A percentile compares a stretch with the other conserved stretches of the same genome.
phyloP scores from a whole-genome alignment of 1,139 yeast species.

The Yamadazyma dendronema region DNA sequence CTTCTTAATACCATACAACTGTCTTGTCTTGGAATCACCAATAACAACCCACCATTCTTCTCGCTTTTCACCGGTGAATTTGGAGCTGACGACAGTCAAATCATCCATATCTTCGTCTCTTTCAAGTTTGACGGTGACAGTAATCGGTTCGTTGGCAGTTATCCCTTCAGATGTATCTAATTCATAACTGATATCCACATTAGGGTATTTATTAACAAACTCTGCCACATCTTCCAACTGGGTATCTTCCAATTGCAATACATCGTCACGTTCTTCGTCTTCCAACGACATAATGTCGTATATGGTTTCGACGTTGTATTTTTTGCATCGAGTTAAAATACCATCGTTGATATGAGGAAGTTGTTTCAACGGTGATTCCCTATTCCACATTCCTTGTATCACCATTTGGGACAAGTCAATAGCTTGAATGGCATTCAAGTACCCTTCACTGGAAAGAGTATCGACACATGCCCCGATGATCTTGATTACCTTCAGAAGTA shows the following conservation, averaged over 20 bases:
- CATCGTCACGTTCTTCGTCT: constrained; percentile 66
- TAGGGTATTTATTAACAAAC: constrained; percentile 88
- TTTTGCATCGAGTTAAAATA: constrained; percentile 57
- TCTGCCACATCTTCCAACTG: constrained; percentile 66
- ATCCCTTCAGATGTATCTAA: constrained; percentile 39
- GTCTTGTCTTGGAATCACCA: constrained; percentile 62
- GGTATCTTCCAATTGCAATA: constrained; percentile 55
- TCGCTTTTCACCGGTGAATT: constrained; percentile 56
- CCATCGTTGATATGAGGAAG: constrained; percentile 63
- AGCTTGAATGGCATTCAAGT: constrained; percentile 71
- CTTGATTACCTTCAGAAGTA: constrained; percentile 49
- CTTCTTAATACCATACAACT: constrained; percentile 73
- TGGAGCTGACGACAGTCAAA: constrained; percentile 53
- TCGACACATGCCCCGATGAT: constrained; percentile 72
- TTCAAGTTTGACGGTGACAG: constrained; percentile 52
- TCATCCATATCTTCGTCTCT: constrained; percentile 81
- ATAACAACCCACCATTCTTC: constrained; percentile 90
- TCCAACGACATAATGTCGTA: constrained; percentile 86
- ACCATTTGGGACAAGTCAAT: constrained; percentile 92
- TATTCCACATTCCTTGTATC: constrained; percentile 83
- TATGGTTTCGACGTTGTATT: constrained; percentile 62
- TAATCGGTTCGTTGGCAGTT: constrained; percentile 42
- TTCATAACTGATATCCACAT: constrained; percentile 66
- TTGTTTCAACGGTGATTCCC: constrained; percentile 77
- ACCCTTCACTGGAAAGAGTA: constrained; percentile 76